Evolutionary conservation across 148 eudicot genomes (phyloP).

Genomic region (Persicaria maculosa): DNA sequence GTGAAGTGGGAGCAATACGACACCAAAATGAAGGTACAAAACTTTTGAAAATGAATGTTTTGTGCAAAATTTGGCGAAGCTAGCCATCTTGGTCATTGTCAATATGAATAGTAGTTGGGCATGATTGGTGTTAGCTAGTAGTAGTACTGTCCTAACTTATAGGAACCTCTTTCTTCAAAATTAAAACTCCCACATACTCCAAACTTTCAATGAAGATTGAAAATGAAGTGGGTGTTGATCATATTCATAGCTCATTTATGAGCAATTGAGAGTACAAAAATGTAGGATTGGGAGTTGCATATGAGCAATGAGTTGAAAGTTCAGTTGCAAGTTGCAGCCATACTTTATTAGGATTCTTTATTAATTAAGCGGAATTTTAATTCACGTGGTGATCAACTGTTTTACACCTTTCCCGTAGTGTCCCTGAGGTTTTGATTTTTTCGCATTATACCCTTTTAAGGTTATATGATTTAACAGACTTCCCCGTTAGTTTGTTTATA

Average conservation of each 20-base stretch:
- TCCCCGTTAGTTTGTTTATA: no score
- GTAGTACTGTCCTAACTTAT: not conserved
- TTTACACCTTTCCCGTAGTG: no score
- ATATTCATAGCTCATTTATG: not conserved
- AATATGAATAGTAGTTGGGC: not conserved
- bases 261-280: not conserved
- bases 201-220: not conserved
- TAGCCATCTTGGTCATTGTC: not conserved
- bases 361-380: no score
- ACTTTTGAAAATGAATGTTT: not conserved
- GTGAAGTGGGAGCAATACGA: not conserved
- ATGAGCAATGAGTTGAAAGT: no score
- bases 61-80: not conserved
- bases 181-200: not conserved
- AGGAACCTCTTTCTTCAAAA: not conserved
- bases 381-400: no score
- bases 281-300: not conserved
- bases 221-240: not conserved
- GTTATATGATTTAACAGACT: no score
- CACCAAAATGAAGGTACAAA: not conserved
- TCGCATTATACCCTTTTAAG: no score
- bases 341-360: no score
- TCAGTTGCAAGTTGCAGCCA: no score
- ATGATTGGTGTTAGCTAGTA: not conserved
- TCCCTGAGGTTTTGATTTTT: no score